A percentile compares a stretch with the other conserved stretches of the same genome.
phyloP scores from a whole-genome alignment of 1,284 basidiomycete species.

The Cerioporus squamosus region DNA sequence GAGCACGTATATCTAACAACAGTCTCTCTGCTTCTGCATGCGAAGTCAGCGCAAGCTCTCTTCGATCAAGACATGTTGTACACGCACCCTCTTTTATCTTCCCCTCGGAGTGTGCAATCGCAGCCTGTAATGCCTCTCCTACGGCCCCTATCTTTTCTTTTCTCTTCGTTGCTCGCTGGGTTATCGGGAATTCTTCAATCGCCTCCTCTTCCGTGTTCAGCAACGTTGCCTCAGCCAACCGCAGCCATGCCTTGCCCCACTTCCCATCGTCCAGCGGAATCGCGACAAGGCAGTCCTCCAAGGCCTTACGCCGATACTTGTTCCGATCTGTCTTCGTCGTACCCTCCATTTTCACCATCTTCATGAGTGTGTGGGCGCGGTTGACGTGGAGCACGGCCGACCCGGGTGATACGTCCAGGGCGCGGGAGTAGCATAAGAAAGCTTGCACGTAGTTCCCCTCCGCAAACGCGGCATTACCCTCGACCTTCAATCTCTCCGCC shows the following conservation, averaged over 20 bases:
- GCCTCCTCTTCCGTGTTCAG: conserved; percentile 1
- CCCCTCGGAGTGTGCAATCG: neutral
- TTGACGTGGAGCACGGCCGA: conserved; percentile 8
- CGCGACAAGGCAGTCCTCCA: neutral
- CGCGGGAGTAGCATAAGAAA: conserved; percentile 1
- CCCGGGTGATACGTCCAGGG: conserved; percentile 1
- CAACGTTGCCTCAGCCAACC: conserved; percentile 6
- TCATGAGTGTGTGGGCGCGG: conserved; percentile 6
- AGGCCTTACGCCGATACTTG: neutral
- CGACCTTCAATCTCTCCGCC: conserved; percentile 9
- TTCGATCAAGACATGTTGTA: neutral
- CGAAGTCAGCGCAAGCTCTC: neutral
- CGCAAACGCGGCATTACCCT: conserved; percentile 11
- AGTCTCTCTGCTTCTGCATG: neutral
- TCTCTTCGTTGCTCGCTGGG: neutral
- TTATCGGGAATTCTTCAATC: neutral
- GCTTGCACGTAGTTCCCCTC: neutral
- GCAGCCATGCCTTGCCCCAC: conserved; percentile 13
- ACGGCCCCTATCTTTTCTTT: neutral
- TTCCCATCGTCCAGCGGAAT: neutral
- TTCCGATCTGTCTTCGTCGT: conserved; percentile 1
- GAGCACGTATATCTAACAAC: neutral
- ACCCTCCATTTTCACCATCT: neutral
- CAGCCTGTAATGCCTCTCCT: neutral
- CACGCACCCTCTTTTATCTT: neutral